A percentile compares a stretch with the other conserved stretches of the same genome.
These are phyloP conservation scores for Sanghuangporus sanghuang DNA, from an alignment of 1,284 basidiomycete species.

Conservation along the genomic window DNA sequence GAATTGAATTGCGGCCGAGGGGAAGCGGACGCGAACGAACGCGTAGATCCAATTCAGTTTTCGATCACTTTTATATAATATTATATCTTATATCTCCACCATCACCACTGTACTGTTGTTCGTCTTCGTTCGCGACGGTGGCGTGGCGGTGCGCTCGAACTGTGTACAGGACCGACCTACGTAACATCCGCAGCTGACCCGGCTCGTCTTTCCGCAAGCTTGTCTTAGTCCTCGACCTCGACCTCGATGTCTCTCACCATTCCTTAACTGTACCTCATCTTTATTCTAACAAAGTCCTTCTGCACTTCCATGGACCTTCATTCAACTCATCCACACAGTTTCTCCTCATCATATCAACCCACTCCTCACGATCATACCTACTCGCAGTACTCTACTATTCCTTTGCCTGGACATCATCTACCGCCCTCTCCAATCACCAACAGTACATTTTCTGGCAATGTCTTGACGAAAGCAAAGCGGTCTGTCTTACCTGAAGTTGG, in stretches of 20 bases:
- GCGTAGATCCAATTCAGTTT: not conserved
- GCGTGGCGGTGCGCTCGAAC: not conserved
- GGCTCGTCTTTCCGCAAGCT: not conserved
- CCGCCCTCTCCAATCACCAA: not conserved
- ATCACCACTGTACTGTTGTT: not conserved
- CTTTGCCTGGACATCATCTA: not conserved
- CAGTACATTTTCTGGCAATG: not conserved
- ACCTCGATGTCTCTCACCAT: not conserved
- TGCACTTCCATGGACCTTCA: not conserved
- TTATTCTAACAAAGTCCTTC: not conserved
- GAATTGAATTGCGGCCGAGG: no score
- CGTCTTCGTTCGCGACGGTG: not conserved
- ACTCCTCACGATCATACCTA: not conserved
- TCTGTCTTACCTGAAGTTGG: conserved; percentile 46
- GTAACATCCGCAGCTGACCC: not conserved
- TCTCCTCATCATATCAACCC: not conserved
- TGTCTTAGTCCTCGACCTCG: not conserved
- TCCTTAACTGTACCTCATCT: not conserved
- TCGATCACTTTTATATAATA: not conserved
- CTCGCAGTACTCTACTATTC: not conserved
- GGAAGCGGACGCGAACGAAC: no score
- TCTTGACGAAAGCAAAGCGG: not conserved
- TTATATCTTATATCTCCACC: no score
- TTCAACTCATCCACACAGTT: not conserved
- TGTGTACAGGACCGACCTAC: not conserved